Percentiles rank a stretch among this genome's conserved stretches.
These are phyloP conservation scores for Melastoma candidum DNA, from an alignment of 441 rosid species.

Conservation along the genomic window DNA sequence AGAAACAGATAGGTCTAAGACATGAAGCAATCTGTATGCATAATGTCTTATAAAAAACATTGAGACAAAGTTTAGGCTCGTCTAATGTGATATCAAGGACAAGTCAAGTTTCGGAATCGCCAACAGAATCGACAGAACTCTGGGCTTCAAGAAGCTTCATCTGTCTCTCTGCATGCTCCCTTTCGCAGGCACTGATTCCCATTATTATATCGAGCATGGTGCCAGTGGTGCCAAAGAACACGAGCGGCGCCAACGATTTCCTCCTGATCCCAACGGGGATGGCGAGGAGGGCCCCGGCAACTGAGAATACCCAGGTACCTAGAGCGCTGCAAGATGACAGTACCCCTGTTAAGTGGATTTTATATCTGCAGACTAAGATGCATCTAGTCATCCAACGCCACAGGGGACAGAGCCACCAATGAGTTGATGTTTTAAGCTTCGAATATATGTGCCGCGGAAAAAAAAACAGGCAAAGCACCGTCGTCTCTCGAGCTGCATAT, in stretches of 20 bases:
- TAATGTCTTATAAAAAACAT: too few relatives aligned
- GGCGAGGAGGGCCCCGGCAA: slow-evolving; percentile 70
- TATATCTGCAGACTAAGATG: not conserved
- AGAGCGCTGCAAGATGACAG: slow-evolving; percentile 43
- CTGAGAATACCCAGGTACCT: slow-evolving; percentile 94
- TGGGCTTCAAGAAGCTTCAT: slow-evolving; percentile 61
- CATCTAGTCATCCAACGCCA: not conserved
- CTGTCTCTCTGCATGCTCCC: slow-evolving; percentile 89
- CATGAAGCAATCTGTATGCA: too few relatives aligned
- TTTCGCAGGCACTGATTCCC: slow-evolving; percentile 76
- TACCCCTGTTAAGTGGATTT: not conserved
- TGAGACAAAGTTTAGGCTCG: too few relatives aligned
- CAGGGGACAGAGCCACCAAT: not conserved
- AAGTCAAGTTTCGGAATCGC: slow-evolving; percentile 21
- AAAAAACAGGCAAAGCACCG: too few relatives aligned
- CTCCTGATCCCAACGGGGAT: slow-evolving; percentile 85
- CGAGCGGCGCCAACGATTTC: slow-evolving; percentile 77
- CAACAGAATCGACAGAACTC: slow-evolving; percentile 23
- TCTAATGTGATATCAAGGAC: too few relatives aligned
- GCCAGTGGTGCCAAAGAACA: slow-evolving; percentile 89
- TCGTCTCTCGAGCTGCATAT: too few relatives aligned
- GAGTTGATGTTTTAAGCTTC: too few relatives aligned
- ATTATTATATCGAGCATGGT: slow-evolving; percentile 92
- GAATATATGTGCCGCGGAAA: too few relatives aligned
- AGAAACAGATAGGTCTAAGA: too few relatives aligned